Percentiles rank a stretch among this genome's conserved stretches.
Evolutionary conservation across 129 eudicot species (phyloP).

Genomic region (Heracleum sosnowskyi): DNA sequence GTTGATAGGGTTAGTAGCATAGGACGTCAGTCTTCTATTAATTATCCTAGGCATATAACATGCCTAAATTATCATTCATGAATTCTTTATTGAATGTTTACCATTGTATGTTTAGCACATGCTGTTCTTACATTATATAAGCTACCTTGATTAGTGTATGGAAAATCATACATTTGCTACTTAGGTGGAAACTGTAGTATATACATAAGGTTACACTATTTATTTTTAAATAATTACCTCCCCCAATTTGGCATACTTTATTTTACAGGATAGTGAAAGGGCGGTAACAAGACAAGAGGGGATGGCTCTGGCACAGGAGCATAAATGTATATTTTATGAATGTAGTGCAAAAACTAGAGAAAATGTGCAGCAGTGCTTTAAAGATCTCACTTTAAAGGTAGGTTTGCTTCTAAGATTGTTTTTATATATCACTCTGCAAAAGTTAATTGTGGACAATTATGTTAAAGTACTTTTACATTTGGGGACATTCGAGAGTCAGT

Average conservation of each 20-base stretch:
- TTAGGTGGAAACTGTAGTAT: not conserved
- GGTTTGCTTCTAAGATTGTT: not conserved
- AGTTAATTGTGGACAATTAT: not conserved
- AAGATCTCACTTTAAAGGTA: conserved; percentile 76
- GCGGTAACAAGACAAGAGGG: conserved; percentile 83
- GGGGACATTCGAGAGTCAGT: not conserved
- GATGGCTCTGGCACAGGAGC: conserved; percentile 62
- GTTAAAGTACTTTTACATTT: not conserved
- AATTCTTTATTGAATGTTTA: not conserved
- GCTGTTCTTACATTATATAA: not conserved
- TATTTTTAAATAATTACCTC: not conserved
- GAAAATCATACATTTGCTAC: not conserved
- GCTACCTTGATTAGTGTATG: not conserved
- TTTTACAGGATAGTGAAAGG: conserved; percentile 68
- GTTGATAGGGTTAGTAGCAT: conserved; percentile 71
- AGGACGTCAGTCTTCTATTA: not conserved
- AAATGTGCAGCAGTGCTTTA: conserved; percentile 73
- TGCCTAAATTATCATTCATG: not conserved
- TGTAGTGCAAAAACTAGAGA: conserved; percentile 88
- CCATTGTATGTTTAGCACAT: not conserved
- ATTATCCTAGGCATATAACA: not conserved
- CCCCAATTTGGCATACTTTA: not conserved
- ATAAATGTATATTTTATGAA: conserved; percentile 57
- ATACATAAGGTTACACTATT: not conserved
- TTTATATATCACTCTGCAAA: not conserved